Percentiles rank a stretch among this genome's conserved stretches.
phyloP scores from a whole-genome alignment of 1,139 yeast genomes.

The Scheffersomyces illinoinensis region DNA sequence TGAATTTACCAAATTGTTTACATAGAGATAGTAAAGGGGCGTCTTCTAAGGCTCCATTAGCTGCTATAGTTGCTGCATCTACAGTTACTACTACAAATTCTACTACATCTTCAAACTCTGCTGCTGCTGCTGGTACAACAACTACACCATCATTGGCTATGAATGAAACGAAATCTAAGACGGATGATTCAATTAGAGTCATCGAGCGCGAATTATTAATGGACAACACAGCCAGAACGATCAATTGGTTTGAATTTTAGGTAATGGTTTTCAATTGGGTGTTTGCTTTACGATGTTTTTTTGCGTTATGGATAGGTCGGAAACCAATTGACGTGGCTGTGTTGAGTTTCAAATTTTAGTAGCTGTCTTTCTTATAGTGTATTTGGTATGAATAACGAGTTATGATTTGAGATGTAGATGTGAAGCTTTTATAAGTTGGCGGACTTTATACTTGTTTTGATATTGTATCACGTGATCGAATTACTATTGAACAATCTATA shows the following conservation, averaged over 20 bases:
- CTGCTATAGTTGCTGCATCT: background rate
- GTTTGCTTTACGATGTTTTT: conserved; percentile 5
- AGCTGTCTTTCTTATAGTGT: background rate
- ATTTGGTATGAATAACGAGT: background rate
- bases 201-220: conserved; percentile 7
- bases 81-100: background rate
- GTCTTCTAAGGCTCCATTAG: background rate
- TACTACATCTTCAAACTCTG: too few species aligned
- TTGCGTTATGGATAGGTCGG: background rate
- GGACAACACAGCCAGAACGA: conserved; percentile 8
- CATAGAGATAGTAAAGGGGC: background rate
- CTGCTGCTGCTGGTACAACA: background rate
- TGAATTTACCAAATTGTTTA: background rate
- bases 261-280: background rate
- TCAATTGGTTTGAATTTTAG: conserved; percentile 13
- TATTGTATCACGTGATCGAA: too few species aligned
- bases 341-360: background rate
- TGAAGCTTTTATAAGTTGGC: background rate
- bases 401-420: background rate
- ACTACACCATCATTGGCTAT: background rate
- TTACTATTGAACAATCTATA: background rate
- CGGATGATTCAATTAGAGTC: conserved; percentile 4
- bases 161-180: background rate
- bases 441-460: background rate
- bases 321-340: background rate